These are phyloP conservation scores for Xylaria sp. DNA, from an alignment of 495 filamentous ascomycete genomes.

Conservation along the genomic window DNA sequence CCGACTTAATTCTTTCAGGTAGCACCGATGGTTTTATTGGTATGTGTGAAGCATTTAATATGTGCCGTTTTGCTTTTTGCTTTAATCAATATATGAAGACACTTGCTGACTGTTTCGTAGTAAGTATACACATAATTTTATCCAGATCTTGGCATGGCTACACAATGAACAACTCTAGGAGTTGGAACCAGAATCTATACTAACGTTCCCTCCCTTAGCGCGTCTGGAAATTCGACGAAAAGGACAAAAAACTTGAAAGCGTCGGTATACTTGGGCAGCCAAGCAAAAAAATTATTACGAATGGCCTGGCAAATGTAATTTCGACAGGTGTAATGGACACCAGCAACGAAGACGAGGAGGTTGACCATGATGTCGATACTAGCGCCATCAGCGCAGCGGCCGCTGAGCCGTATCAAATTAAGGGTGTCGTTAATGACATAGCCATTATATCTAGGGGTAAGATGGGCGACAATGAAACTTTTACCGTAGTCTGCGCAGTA, in stretches of 20 bases:
- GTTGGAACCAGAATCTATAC: neutral
- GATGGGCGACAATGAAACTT: slow-evolving; percentile 69
- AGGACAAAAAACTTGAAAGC: slow-evolving; percentile 78
- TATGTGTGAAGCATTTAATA: slow-evolving; percentile 65
- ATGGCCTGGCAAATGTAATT: neutral
- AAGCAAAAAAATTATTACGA: neutral
- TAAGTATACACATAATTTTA: neutral
- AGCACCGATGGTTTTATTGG: slow-evolving; percentile 92
- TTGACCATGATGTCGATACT: slow-evolving; percentile 27
- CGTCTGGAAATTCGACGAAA: slow-evolving; percentile 54
- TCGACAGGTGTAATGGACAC: slow-evolving; percentile 22
- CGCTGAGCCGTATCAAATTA: slow-evolving; percentile 49
- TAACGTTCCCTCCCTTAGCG: slow-evolving; percentile 23
- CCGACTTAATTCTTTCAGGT: slow-evolving; percentile 84
- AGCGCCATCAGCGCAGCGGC: slow-evolving; percentile 1
- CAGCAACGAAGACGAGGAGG: slow-evolving; percentile 26
- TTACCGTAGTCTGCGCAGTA: slow-evolving; percentile 81
- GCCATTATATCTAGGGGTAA: slow-evolving; percentile 80
- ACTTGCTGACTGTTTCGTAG: slow-evolving; percentile 4
- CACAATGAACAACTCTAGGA: neutral
- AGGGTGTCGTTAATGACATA: slow-evolving; percentile 86
- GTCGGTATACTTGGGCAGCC: slow-evolving; percentile 68
- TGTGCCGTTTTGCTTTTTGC: neutral
- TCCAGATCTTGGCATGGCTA: neutral
- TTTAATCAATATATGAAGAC: neutral